Evolutionary conservation across 345 rosid genomes (phyloP).

Genomic region (Leavenworthia alabamica): DNA sequence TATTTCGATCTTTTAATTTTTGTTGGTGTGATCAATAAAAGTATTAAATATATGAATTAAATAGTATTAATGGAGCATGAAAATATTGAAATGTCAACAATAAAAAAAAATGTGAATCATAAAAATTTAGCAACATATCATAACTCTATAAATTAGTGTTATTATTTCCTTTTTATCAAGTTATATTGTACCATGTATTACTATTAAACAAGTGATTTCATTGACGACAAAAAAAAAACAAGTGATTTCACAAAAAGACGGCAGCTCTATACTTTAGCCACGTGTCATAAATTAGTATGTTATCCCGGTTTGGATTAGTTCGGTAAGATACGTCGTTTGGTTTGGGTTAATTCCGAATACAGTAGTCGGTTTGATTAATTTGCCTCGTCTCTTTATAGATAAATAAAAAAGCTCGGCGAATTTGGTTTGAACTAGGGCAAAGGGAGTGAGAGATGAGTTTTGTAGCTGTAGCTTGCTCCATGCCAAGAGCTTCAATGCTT

Average conservation of each 20-base stretch:
- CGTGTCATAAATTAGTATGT: neutral
- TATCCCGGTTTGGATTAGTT: neutral
- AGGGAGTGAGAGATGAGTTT: slow-evolving; percentile 16
- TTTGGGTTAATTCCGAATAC: neutral
- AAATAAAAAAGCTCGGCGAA: neutral
- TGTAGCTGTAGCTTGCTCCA: neutral
- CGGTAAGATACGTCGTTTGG: neutral
- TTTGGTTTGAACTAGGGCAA: neutral
- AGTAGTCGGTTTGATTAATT: neutral
- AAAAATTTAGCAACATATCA: neutral
- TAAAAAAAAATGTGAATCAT: neutral
- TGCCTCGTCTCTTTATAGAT: neutral
- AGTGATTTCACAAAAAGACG: too few relatives aligned
- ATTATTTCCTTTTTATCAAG: neutral
- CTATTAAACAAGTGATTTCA: neutral
- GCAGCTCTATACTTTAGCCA: neutral
- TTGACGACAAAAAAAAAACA: too few relatives aligned
- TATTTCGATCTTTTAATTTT: neutral
- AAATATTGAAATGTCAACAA: neutral
- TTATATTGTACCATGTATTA: neutral
- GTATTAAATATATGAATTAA: neutral
- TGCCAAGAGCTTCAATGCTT: slow-evolving; percentile 24
- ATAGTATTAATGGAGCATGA: neutral
- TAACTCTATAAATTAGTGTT: neutral
- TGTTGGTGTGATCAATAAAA: slow-evolving; percentile 4